Evolutionary conservation across 495 filamentous ascomycete genomes (phyloP), one percentile per base, ranked within the genome.

Genomic region (Cercophora newfieldiana): DNA sequence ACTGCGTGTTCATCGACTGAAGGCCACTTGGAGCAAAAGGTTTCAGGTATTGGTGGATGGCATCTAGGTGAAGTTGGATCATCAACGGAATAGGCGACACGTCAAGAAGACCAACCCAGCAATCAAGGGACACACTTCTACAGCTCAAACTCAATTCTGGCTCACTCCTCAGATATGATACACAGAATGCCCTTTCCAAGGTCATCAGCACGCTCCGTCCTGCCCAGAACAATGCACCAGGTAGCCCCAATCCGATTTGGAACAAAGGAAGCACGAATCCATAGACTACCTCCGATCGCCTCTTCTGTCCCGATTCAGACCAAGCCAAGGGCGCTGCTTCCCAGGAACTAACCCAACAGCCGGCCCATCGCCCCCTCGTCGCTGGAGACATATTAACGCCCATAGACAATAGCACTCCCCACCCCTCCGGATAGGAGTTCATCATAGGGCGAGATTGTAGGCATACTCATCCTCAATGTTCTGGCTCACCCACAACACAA

Each of bases 401-500:
- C 21, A 21, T 24, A 50, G 21, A 28, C 37, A 44, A 51, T 44
- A 44, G n/a, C n/a, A n/a, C n/a, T 44, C 37, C 37, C 10, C 37
- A 44, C 37, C 37, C 7, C n/a, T n/a, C n/a, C 57, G 19, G 58
- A 16, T 47, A 24, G 5, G 22, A n/a, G 7, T 31, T 29, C 29
- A 61, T 87, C 72, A 97, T 66, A 99, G 84, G 49, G 94, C 89
- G 64, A 99, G 81, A 74, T 93, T 97, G 78, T 99, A 99, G 58
- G 92, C 93, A 75, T 97, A 99, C 78, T 98, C 94, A 71, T 99
- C 96, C 80, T 99, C 96, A 80, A 98, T 97, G 72, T 97, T 99
- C 86, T 99, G 96, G 66, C 90, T 92, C 16, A 99, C 85, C 96
- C 96, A 99, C 7, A 99, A 85, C 3, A 97, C 89, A 50, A 93